phyloP scores from a whole-genome alignment of 2,329 filamentous ascomycete species.

The Colletotrichum cuscutae region DNA sequence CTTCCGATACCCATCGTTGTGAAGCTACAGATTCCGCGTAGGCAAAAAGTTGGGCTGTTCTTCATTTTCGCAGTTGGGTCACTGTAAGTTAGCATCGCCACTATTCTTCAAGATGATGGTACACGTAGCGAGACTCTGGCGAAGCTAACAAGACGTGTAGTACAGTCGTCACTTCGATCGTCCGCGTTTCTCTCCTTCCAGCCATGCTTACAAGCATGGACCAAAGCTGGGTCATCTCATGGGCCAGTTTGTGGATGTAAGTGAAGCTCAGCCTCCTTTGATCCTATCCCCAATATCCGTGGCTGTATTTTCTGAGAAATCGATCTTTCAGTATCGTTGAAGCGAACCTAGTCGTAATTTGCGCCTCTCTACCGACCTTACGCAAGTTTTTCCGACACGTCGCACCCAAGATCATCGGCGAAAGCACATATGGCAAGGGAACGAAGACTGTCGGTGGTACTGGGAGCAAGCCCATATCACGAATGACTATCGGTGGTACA shows the following conservation, averaged over 20 bases:
- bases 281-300: too few species aligned
- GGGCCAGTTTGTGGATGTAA: slow-evolving; percentile 44
- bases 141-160: slow-evolving; percentile 34
- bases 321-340: slow-evolving; percentile 44
- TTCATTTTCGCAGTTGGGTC: slow-evolving; percentile 56
- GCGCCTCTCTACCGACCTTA: slow-evolving; percentile 49
- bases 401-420: slow-evolving; percentile 37
- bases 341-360: slow-evolving; percentile 49
- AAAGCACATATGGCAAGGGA: slow-evolving; percentile 10
- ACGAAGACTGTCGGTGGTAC: not conserved
- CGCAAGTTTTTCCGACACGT: slow-evolving; percentile 47
- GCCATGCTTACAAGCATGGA: slow-evolving; percentile 40
- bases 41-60: slow-evolving; percentile 56
- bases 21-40: slow-evolving; percentile 54
- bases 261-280: not conserved
- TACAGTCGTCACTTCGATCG: slow-evolving; percentile 46
- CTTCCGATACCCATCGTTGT: slow-evolving; percentile 58
- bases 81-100: slow-evolving; percentile 37
- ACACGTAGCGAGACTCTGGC: too few species aligned
- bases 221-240: slow-evolving; percentile 43
- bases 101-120: too few species aligned
- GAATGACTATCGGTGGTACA: not conserved
- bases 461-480: not conserved
- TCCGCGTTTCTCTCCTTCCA: slow-evolving; percentile 43
- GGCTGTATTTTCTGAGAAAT: not conserved